A percentile compares a stretch with the other conserved stretches of the same genome.
Evolutionary conservation across 106 monocot species (phyloP).

Genomic region (Xerophyta viscosa): DNA sequence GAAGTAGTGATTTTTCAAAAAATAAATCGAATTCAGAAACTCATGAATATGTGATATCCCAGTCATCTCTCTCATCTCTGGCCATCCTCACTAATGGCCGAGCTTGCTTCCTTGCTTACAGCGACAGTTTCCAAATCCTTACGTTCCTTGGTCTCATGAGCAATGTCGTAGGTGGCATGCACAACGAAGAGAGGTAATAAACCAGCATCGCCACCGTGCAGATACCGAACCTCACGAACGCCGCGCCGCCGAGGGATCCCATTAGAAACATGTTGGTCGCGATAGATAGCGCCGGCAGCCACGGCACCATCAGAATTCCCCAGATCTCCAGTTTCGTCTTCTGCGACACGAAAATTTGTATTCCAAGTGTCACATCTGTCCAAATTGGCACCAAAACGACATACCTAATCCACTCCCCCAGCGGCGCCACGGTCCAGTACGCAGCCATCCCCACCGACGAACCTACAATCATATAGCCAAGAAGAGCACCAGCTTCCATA

Average conservation of each 20-base stretch:
- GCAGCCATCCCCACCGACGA: constrained; percentile 40
- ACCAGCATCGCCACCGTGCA: constrained; percentile 51
- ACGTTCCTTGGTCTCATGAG: constrained; percentile 7
- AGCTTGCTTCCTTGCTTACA: no score
- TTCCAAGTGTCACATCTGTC: constrained; percentile 36
- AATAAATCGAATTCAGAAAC: no score
- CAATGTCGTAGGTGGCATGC: constrained; percentile 74
- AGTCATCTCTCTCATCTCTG: no score
- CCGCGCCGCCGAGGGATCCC: constrained; percentile 53
- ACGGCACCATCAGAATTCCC: constrained; percentile 74
- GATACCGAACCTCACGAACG: constrained; percentile 59
- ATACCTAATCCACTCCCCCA: constrained; percentile 45
- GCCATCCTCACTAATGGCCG: no score
- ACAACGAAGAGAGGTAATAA: constrained; percentile 64
- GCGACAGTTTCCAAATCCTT: not conserved
- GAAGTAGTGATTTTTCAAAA: no score
- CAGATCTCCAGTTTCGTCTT: constrained; percentile 43
- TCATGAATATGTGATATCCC: no score
- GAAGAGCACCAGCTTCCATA: constrained; percentile 14
- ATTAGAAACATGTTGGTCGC: constrained; percentile 68
- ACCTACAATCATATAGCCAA: constrained; percentile 24
- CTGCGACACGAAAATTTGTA: constrained; percentile 33
- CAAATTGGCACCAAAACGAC: constrained; percentile 28
- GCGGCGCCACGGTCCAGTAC: constrained; percentile 34
- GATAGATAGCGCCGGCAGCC: constrained; percentile 66